Evolutionary conservation across 306 rosid species (phyloP).

Genomic region (Ochetophila trinervis): DNA sequence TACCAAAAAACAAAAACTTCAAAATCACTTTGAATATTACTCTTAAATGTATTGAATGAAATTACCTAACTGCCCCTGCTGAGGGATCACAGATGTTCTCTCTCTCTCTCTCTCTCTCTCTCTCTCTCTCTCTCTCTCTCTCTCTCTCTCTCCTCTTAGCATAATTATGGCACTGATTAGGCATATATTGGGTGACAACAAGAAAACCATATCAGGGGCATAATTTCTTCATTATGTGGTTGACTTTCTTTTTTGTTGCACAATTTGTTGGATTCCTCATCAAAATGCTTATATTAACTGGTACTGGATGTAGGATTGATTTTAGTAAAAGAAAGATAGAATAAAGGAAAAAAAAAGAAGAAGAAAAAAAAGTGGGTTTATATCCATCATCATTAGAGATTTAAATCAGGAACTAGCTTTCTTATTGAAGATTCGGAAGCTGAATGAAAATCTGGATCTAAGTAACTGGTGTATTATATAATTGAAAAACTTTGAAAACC

Average conservation of each 20-base stretch:
- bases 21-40: not conserved
- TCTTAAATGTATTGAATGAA: not conserved
- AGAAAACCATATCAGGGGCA: not conserved
- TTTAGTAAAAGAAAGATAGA: too few species aligned
- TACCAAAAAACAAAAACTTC: not conserved
- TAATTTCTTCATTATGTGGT: not conserved
- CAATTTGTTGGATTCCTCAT: constrained; percentile 6
- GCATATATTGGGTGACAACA: not conserved
- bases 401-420: not conserved
- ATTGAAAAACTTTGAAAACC: not conserved
- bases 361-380: too few species aligned
- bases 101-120: not conserved
- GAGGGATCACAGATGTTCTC: not conserved
- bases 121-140: not conserved
- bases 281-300: not conserved
- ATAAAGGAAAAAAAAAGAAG: too few species aligned
- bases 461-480: not conserved
- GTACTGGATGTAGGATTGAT: not conserved
- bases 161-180: not conserved
- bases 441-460: too few species aligned
- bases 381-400: not conserved
- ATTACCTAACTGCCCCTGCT: not conserved
- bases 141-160: too few species aligned
- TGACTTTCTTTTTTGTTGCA: not conserved
- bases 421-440: too few species aligned